Base-by-base conservation (phyloP, 257 asterid species). In the Ilex asprella region DNA sequence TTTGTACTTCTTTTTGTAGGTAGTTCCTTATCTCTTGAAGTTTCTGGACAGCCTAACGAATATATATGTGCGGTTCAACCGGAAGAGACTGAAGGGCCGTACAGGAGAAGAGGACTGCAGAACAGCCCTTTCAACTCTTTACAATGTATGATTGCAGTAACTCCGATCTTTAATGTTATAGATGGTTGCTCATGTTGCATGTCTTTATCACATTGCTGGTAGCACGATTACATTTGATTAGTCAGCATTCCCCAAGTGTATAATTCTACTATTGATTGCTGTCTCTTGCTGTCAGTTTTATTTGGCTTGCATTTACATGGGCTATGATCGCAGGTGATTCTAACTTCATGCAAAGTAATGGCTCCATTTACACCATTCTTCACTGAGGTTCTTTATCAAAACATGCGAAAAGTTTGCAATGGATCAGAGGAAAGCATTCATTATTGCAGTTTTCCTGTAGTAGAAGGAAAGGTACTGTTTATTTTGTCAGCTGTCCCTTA, bases 291-390 rank as follows among this genome's bases (percentile, higher is more conserved):
- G 31, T 21, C 12, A 50, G 55, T 56, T 16, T 35, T 53, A 15
- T 39, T 30, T 52, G 68, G 2, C 31, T 16, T 49, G 16, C 39
- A 11, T 30, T 30, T 44, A 49, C 12, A 30, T 31, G 51, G 16
- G 30, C 61, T 35, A 31, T 54, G 44, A 59, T 7, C 63, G 21
- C 50, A 78, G 84, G 84, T 93, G 68, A 90, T 93, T 69, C 75
- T 89, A 52, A 84, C 97, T 21, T 84, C 99, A 55, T 93, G 99
- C 63, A 93, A 93, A 77, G 87, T 87, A 16, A 93, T 93, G 99
- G 95, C 99, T 62, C 96, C 99, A 14, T 85, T 93, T 76, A 93
- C 99, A 10, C 99, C 99, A 6, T 93, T 89, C 75, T 89, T 93
- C 79, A 81, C 96, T 0, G 99, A 93, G 75, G 87, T 87, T 74